phyloP scores from a whole-genome alignment of 208 protist species.

The Kentomonas sorsogonicus region DNA sequence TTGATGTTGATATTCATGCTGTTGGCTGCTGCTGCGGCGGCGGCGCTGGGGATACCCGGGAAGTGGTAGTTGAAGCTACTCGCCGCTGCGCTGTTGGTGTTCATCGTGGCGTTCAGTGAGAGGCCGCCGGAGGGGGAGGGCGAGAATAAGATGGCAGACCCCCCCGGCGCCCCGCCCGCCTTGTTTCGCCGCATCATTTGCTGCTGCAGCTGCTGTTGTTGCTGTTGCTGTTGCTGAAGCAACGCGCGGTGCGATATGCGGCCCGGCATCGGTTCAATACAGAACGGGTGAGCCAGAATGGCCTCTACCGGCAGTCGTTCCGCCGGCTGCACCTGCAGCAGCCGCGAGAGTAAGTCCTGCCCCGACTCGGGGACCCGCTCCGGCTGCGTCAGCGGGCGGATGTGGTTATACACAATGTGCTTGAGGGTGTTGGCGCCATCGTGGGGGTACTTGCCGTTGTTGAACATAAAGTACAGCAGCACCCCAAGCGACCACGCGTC shows the following conservation, averaged over 20 bases:
- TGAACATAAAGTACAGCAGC: constrained; percentile 84
- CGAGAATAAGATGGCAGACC: too few species aligned
- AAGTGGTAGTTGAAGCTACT: too few species aligned
- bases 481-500: constrained; percentile 83
- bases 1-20: too few species aligned
- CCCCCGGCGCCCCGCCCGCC: too few species aligned
- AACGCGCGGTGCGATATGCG: too few species aligned
- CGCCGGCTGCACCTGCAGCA: constrained; percentile 52
- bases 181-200: not conserved
- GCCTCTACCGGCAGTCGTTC: constrained; percentile 58
- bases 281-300: constrained; percentile 68
- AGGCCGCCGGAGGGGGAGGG: too few species aligned
- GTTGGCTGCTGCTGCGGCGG: too few species aligned
- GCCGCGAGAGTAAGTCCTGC: constrained; percentile 42
- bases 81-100: too few species aligned
- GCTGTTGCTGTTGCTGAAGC: not conserved
- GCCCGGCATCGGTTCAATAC: too few species aligned
- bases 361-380: constrained; percentile 33
- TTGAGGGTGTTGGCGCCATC: constrained; percentile 85
- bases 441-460: constrained; percentile 77
- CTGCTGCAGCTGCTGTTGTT: constrained; percentile 7
- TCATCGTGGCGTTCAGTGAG: too few species aligned
- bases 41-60: too few species aligned
- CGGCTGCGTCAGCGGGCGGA: constrained; percentile 36
- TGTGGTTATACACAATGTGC: constrained; percentile 65